phyloP scores from a whole-genome alignment of 2,329 filamentous ascomycete genomes.

The Teratosphaeriaceae sp. region DNA sequence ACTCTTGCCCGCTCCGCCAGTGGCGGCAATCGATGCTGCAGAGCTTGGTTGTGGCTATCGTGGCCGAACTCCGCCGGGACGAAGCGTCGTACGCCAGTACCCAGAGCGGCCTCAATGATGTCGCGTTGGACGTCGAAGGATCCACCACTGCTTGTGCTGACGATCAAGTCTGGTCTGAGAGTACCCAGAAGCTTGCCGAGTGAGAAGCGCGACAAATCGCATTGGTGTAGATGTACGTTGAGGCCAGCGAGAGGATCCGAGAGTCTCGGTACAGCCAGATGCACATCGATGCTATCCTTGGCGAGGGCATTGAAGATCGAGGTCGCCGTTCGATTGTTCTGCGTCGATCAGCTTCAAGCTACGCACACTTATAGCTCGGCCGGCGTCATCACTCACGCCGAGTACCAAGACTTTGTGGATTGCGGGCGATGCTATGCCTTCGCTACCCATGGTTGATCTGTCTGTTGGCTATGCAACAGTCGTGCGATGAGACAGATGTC shows the following conservation, averaged over 20 bases:
- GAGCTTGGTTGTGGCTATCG: conserved; percentile 24
- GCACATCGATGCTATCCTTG: conserved; percentile 6
- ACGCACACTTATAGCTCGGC: too few relatives aligned
- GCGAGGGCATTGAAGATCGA: conserved; percentile 12
- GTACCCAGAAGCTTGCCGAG: conserved; percentile 18
- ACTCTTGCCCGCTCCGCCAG: conserved; percentile 24
- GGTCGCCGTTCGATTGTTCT: conserved; percentile 16
- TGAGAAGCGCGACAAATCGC: conserved; percentile 28
- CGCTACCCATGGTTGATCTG: neutral
- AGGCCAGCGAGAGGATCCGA: neutral
- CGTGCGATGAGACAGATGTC: too few relatives aligned
- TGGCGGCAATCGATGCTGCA: conserved; percentile 27
- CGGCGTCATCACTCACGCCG: conserved; percentile 18
- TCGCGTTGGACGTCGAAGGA: conserved; percentile 20
- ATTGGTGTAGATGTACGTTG: conserved; percentile 14
- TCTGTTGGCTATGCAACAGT: too few relatives aligned
- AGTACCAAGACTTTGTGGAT: conserved; percentile 14
- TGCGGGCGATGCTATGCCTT: neutral
- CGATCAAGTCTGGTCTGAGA: conserved; percentile 19
- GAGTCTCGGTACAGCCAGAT: conserved; percentile 10
- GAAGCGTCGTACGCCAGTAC: conserved; percentile 14
- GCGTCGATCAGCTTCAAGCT: neutral
- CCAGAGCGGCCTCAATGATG: conserved; percentile 19
- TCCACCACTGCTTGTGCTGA: conserved; percentile 21
- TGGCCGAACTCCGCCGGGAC: conserved; percentile 22